phyloP scores from a whole-genome alignment of 2,329 filamentous ascomycete genomes.

The Rutstroemia sydowiana region DNA sequence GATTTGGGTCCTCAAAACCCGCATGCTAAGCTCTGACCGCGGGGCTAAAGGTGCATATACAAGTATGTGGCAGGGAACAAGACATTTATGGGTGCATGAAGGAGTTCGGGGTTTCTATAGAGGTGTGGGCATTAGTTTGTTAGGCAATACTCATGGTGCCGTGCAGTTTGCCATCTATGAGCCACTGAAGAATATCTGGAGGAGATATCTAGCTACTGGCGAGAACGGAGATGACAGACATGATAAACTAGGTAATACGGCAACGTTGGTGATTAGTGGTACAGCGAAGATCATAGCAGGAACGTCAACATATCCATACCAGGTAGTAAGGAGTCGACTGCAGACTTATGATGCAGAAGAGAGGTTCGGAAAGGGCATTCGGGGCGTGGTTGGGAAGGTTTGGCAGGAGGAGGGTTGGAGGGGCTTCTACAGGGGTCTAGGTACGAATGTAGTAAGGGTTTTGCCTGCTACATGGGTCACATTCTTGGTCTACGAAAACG shows the following conservation, averaged over 20 bases:
- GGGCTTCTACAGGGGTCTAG: slow-evolving; percentile 87
- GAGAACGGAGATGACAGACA: slow-evolving; percentile 20
- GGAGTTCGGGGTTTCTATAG: slow-evolving; percentile 79
- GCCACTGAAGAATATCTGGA: slow-evolving; percentile 44
- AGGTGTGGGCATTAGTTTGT: slow-evolving; percentile 71
- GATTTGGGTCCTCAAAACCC: slow-evolving; percentile 96
- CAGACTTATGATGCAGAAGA: slow-evolving; percentile 81
- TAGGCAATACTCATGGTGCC: slow-evolving; percentile 86
- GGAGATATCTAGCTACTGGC: slow-evolving; percentile 44
- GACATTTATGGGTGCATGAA: slow-evolving; percentile 60
- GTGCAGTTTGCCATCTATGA: slow-evolving; percentile 97
- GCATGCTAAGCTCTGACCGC: slow-evolving; percentile 84
- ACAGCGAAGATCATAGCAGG: slow-evolving; percentile 81
- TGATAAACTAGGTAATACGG: slow-evolving; percentile 23
- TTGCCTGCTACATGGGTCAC: slow-evolving; percentile 94
- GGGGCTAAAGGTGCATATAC: slow-evolving; percentile 71
- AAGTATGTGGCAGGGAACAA: slow-evolving; percentile 64
- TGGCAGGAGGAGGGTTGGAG: slow-evolving; percentile 71
- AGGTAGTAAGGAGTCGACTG: slow-evolving; percentile 79
- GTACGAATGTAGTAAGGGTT: slow-evolving; percentile 83
- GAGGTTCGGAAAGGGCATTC: slow-evolving; percentile 61
- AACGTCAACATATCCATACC: slow-evolving; percentile 88
- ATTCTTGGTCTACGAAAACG: slow-evolving; percentile 95
- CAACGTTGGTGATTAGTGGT: slow-evolving; percentile 75
- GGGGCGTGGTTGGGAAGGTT: slow-evolving; percentile 65